Percentiles rank a stretch among this genome's conserved stretches.
These are phyloP conservation scores for Solanum habrochaites DNA, from an alignment of 257 asterid genomes.

Conservation along the genomic window DNA sequence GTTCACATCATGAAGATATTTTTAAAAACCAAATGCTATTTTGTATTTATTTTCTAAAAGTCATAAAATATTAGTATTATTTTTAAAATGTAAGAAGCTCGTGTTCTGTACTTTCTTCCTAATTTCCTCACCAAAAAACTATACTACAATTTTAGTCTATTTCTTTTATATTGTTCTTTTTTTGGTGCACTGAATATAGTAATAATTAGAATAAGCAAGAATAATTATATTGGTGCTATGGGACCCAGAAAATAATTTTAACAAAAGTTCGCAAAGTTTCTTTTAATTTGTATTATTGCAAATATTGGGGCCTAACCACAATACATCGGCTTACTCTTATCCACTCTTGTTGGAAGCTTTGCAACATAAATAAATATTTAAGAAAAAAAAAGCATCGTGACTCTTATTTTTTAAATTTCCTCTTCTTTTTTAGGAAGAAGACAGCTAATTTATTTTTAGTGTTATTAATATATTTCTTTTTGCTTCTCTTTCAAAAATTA, in stretches of 20 bases:
- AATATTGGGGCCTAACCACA: slow-evolving; percentile 4
- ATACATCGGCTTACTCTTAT: slow-evolving; percentile 21
- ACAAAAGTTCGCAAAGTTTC: no score
- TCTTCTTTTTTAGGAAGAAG: neutral
- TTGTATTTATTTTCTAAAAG: neutral
- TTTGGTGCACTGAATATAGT: neutral
- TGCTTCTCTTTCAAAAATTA: neutral
- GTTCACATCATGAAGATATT: neutral
- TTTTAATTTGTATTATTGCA: neutral
- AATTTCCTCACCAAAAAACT: neutral
- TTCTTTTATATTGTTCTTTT: neutral
- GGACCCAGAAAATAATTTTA: no score
- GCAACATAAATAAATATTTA: neutral
- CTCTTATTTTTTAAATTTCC: neutral
- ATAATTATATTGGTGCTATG: no score
- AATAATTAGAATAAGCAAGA: neutral
- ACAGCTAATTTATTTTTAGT: neutral
- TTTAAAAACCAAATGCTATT: neutral
- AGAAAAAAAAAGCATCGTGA: neutral
- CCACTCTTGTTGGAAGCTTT: slow-evolving; percentile 15
- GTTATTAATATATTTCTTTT: neutral
- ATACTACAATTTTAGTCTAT: neutral
- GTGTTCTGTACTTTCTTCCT: neutral
- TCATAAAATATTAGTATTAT: neutral
- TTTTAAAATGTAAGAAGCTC: neutral